Conservation (phyloP, 1,139 yeast species). For the Eremothecium cymbalariae region DNA sequence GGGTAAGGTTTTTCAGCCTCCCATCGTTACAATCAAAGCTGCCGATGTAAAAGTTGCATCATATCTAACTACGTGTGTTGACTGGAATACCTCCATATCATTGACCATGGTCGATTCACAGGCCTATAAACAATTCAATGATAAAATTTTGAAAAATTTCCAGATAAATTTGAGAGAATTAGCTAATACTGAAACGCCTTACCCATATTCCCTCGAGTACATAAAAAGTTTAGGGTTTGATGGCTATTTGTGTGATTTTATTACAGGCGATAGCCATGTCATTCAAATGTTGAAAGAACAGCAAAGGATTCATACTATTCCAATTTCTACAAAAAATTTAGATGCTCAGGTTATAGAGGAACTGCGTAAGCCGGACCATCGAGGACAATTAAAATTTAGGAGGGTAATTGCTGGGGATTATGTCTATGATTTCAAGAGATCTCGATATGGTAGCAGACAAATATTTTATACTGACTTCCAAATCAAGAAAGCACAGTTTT, state of each 20-base stretch:
- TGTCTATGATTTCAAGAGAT: constrained; percentile 43
- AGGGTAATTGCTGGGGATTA: constrained; percentile 56
- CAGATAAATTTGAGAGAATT: constrained; percentile 43
- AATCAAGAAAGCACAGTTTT: constrained; percentile 24
- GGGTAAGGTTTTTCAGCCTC: constrained; percentile 58
- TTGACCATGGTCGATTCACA: constrained; percentile 40
- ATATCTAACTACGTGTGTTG: constrained; percentile 52
- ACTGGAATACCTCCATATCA: constrained; percentile 47
- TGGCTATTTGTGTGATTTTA: constrained; percentile 63
- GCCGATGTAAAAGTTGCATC: constrained; percentile 43
- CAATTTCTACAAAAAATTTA: constrained; percentile 46
- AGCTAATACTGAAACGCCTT: constrained; percentile 23
- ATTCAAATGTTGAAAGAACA: constrained; percentile 63
- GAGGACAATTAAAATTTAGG: constrained; percentile 40
- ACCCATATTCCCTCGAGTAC: constrained; percentile 32
- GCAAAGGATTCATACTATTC: constrained; percentile 51
- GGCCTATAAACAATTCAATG: constrained; percentile 40
- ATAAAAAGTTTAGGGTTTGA: constrained; percentile 59
- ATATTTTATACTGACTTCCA: constrained; percentile 33
- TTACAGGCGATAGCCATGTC: constrained; percentile 71
- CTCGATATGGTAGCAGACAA: constrained; percentile 53
- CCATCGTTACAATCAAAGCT: constrained; percentile 58
- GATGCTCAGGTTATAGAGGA: constrained; percentile 36
- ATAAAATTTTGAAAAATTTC: constrained; percentile 34
- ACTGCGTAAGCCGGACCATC: constrained; percentile 33